Percentiles rank a stretch among this genome's conserved stretches.
These are phyloP conservation scores for Aphanomyces euteiches DNA, from an alignment of 352 stramenopile genomes.

Conservation along the genomic window DNA sequence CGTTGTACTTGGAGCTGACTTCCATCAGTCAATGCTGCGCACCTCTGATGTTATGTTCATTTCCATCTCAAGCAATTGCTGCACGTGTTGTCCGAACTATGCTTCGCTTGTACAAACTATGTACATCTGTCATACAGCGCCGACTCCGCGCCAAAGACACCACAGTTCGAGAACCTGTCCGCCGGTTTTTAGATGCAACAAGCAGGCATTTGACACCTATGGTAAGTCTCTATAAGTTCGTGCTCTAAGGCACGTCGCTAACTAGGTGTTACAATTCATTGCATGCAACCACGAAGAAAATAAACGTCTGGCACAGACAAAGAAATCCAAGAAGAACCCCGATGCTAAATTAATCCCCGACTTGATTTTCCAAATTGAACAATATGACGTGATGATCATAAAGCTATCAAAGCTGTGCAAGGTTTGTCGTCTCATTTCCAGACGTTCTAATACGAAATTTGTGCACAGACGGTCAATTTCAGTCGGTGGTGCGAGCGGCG, in stretches of 20 bases:
- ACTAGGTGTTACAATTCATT: conserved; percentile 47
- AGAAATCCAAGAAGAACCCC: conserved; percentile 28
- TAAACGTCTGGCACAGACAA: conserved; percentile 31
- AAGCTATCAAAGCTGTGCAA: conserved; percentile 62
- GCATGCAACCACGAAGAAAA: conserved; percentile 48
- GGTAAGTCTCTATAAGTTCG: not conserved
- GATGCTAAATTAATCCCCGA: conserved; percentile 62
- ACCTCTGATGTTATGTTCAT: conserved; percentile 15
- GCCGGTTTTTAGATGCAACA: conserved; percentile 48
- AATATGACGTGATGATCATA: conserved; percentile 62
- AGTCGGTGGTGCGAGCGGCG: conserved; percentile 49
- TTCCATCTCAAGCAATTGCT: conserved; percentile 1
- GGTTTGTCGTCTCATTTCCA: conserved; percentile 28
- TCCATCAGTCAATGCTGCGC: not conserved
- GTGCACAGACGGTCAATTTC: conserved; percentile 44
- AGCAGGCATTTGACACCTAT: conserved; percentile 41
- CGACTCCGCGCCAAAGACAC: conserved; percentile 46
- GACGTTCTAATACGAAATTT: not conserved
- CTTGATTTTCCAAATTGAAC: conserved; percentile 63
- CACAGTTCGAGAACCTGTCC: conserved; percentile 42
- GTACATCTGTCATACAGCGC: conserved; percentile 41
- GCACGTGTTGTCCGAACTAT: conserved; percentile 46
- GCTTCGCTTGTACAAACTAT: conserved; percentile 51
- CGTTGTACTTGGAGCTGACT: conserved; percentile 10
- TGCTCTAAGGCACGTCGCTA: not conserved